These are phyloP conservation scores for Pyrenochaeta sp. DNA, from an alignment of 2,329 filamentous ascomycete genomes.

Conservation along the genomic window DNA sequence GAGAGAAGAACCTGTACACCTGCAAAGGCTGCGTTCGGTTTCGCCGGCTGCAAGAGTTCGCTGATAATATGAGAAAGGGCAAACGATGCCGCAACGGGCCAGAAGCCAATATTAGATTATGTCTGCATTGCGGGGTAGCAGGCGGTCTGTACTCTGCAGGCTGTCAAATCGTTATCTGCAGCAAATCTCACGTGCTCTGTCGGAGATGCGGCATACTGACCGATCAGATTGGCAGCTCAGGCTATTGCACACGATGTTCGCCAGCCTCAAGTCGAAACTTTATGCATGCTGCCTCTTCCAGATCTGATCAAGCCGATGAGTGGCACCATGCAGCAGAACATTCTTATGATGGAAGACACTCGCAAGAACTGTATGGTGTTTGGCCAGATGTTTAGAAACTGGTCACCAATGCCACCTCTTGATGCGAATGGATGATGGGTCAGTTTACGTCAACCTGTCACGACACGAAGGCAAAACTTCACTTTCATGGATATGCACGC, in stretches of 20 bases:
- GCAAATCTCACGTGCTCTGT: conserved; percentile 26
- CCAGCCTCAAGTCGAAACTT: conserved; percentile 9
- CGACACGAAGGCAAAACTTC: no score
- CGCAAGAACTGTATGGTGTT: conserved; percentile 22
- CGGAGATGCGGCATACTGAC: conserved; percentile 24
- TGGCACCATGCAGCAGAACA: conserved; percentile 16
- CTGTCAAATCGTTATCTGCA: conserved; percentile 26
- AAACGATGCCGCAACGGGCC: conserved; percentile 28
- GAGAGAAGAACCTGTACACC: conserved; percentile 24
- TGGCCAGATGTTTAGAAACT: conserved; percentile 22
- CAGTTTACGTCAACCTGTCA: no score
- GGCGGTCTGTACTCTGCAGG: conserved; percentile 27
- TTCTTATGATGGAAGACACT: conserved; percentile 17
- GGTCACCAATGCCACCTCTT: not conserved
- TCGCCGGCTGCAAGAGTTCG: conserved; percentile 26
- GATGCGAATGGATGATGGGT: no score
- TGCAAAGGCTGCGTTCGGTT: conserved; percentile 32
- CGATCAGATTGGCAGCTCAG: conserved; percentile 18
- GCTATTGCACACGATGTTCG: conserved; percentile 20
- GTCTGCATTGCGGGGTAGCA: conserved; percentile 35
- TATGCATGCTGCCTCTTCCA: not conserved
- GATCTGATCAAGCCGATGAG: conserved; percentile 17
- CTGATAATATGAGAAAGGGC: conserved; percentile 41
- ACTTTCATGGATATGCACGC: no score
- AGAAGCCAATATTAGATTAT: conserved; percentile 33